Conservation (phyloP, 768 basidiomycete genomes). For the Kwoniella europaea region DNA sequence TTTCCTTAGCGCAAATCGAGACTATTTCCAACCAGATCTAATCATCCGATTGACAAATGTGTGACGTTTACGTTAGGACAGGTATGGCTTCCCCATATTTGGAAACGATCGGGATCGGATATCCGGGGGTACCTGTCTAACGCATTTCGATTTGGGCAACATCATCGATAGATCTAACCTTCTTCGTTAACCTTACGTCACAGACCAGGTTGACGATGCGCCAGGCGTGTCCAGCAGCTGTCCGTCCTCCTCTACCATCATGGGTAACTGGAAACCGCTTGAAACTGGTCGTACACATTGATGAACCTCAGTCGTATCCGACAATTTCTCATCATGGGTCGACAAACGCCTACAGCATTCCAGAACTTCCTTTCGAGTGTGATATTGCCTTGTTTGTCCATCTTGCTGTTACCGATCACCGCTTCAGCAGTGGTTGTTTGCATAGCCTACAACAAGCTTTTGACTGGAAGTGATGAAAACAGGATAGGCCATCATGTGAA, state of each 20-base stretch:
- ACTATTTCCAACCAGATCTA: too few relatives aligned
- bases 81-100: neutral
- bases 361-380: conserved; percentile 35
- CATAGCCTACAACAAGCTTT: conserved; percentile 24
- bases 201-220: neutral
- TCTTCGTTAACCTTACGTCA: neutral
- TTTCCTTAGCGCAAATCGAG: too few relatives aligned
- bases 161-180: neutral
- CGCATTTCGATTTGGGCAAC: neutral
- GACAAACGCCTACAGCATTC: conserved; percentile 16
- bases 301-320: too few relatives aligned
- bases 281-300: neutral
- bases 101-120: neutral
- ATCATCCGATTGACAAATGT: too few relatives aligned
- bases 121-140: neutral
- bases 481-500: neutral
- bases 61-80: too few relatives aligned
- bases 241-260: too few relatives aligned
- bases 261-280: too few relatives aligned
- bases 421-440: conserved; percentile 38
- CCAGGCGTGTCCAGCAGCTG: too few relatives aligned
- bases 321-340: conserved; percentile 23
- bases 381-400: conserved; percentile 32
- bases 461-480: neutral
- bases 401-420: conserved; percentile 41